Conservation (phyloP, 2,329 filamentous ascomycete genomes). For the Chrysosporium queenslandicum region DNA sequence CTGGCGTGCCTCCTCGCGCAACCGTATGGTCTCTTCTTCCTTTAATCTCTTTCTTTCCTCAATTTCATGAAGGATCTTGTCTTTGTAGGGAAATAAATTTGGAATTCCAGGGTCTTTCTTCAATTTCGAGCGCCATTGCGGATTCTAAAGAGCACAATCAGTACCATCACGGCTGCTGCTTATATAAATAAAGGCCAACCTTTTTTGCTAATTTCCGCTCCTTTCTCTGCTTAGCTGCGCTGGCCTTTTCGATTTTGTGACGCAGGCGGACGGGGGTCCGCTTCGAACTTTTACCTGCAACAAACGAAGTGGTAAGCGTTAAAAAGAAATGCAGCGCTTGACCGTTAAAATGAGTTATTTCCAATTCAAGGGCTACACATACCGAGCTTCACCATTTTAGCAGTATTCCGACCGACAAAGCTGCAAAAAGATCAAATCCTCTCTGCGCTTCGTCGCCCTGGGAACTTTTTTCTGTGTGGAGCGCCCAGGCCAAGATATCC, state of each 20-base stretch:
- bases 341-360: neutral
- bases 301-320: neutral
- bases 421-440: neutral
- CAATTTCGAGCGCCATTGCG: conserved; percentile 85
- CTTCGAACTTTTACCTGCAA: conserved; percentile 84
- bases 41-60: conserved; percentile 76
- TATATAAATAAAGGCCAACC: conserved; percentile 28
- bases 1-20: conserved; percentile 54
- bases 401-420: neutral
- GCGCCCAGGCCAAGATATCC: neutral
- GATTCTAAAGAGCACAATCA: conserved; percentile 49
- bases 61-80: conserved; percentile 86
- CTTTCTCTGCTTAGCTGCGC: conserved; percentile 83
- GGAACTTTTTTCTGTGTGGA: neutral
- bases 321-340: neutral
- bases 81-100: conserved; percentile 96
- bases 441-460: neutral
- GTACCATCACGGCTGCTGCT: neutral
- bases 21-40: conserved; percentile 63
- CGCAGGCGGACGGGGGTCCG: conserved; percentile 77
- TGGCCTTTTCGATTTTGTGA: conserved; percentile 92
- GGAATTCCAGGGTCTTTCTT: conserved; percentile 98
- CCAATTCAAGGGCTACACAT: conserved; percentile 15
- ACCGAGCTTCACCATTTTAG: conserved; percentile 36
- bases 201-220: conserved; percentile 80